Conservation (phyloP, 2,329 filamentous ascomycete genomes). For the Cladophialophora psammophila region DNA sequence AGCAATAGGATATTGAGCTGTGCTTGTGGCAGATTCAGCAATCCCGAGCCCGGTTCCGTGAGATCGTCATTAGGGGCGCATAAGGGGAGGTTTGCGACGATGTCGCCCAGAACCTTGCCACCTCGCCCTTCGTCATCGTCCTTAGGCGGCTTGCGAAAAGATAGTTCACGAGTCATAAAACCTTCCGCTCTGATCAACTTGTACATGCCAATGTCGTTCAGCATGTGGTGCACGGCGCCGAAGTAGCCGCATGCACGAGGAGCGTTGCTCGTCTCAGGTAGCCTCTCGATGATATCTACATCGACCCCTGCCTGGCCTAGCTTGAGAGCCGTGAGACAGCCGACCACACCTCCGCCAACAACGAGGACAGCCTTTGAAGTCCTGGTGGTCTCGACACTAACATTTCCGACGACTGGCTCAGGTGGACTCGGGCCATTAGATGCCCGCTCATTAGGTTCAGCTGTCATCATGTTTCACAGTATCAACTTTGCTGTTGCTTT, state of each 20-base stretch:
- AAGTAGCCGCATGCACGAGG: conserved; percentile 30
- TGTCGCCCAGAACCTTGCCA: conserved; percentile 24
- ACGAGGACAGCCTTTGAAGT: conserved; percentile 23
- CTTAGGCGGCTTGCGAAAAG: conserved; percentile 21
- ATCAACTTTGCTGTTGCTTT: neutral
- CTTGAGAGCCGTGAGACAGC: conserved; percentile 51
- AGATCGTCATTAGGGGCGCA: conserved; percentile 20
- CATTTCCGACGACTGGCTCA: neutral
- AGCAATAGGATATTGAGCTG: conserved; percentile 25
- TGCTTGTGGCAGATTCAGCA: conserved; percentile 26
- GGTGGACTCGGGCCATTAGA: neutral
- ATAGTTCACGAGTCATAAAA: conserved; percentile 27
- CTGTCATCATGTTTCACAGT: neutral
- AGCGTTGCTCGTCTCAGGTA: conserved; percentile 16
- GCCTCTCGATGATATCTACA: conserved; percentile 45
- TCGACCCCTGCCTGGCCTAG: conserved; percentile 47
- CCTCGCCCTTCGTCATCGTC: conserved; percentile 23
- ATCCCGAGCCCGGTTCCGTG: conserved; percentile 13
- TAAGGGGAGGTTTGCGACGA: conserved; percentile 19
- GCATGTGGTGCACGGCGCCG: conserved; percentile 16
- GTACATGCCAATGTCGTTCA: conserved; percentile 27
- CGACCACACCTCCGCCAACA: conserved; percentile 52
- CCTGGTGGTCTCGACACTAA: neutral
- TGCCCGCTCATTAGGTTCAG: neutral
- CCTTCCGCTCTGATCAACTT: conserved; percentile 27